Evolutionary conservation across 306 rosid species (phyloP).

Genomic region (Acmispon strigosus): DNA sequence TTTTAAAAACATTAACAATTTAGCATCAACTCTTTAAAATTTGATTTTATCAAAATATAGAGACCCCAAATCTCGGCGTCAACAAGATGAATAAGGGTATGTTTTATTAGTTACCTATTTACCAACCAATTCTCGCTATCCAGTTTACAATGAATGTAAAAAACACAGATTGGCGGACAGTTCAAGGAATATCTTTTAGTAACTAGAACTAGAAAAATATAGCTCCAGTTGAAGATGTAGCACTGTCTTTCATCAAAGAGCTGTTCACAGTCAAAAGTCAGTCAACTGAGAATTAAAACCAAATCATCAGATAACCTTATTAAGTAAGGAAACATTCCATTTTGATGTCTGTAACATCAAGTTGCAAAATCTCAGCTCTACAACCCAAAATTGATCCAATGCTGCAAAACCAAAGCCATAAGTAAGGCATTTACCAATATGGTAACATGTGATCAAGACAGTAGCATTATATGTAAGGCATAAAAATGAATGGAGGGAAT

Average conservation of each 20-base stretch:
- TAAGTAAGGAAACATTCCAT: slow-evolving; percentile 64
- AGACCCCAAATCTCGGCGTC: too few relatives aligned
- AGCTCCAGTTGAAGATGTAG: not conserved
- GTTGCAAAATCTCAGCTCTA: slow-evolving; percentile 82
- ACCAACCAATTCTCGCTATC: too few relatives aligned
- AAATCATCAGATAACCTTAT: slow-evolving; percentile 8
- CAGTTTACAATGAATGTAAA: too few relatives aligned
- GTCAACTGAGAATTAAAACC: not conserved
- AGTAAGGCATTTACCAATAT: not conserved
- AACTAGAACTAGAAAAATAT: too few relatives aligned
- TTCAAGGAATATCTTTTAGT: too few relatives aligned
- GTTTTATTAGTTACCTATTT: too few relatives aligned
- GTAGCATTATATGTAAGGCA: not conserved
- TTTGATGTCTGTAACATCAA: slow-evolving; percentile 86
- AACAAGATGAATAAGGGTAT: too few relatives aligned
- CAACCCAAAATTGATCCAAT: slow-evolving; percentile 79
- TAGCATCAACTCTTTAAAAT: too few relatives aligned
- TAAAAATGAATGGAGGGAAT: not conserved
- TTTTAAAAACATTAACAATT: too few relatives aligned
- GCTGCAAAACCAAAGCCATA: slow-evolving; percentile 34
- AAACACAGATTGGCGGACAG: too few relatives aligned
- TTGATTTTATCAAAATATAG: too few relatives aligned
- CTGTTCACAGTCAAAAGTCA: not conserved
- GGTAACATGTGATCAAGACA: not conserved
- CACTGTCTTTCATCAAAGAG: not conserved